A percentile compares a stretch with the other conserved stretches of the same genome.
phyloP scores from a whole-genome alignment of 805 yeast species.

The Starmerella vaccinii region DNA sequence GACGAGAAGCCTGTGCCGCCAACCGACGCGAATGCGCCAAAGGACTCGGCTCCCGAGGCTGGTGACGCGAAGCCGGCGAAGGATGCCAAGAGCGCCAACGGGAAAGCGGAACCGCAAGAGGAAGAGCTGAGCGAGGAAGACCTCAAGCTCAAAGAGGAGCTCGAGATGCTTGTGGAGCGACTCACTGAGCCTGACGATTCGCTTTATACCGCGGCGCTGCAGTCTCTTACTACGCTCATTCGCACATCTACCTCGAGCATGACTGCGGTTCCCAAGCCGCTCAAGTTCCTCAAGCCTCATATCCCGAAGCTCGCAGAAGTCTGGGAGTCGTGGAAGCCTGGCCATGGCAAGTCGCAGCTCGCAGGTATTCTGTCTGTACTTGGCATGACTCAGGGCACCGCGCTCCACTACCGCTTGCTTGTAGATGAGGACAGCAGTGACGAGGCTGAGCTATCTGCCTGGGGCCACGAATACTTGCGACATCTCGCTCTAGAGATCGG shows the following conservation, averaged over 20 bases:
- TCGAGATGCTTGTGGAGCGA: constrained; percentile 78
- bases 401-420: constrained; percentile 68
- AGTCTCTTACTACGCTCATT: constrained; percentile 62
- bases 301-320: constrained; percentile 57
- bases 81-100: constrained; percentile 2
- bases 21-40: neutral
- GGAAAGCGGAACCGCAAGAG: constrained; percentile 33
- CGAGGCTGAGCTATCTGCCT: constrained; percentile 43
- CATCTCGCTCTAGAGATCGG: constrained; percentile 94
- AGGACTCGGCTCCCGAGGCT: neutral
- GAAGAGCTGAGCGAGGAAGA: constrained; percentile 94
- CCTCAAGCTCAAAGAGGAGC: constrained; percentile 70
- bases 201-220: constrained; percentile 52
- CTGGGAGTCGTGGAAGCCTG: constrained; percentile 52
- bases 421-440: constrained; percentile 40
- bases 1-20: constrained; percentile 10
- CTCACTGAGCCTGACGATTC: constrained; percentile 38
- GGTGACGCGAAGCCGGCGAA: constrained; percentile 5
- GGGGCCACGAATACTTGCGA: constrained; percentile 98
- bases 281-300: constrained; percentile 86
- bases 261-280: constrained; percentile 99
- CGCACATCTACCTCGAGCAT: constrained; percentile 92
- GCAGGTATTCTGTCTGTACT: constrained; percentile 87
- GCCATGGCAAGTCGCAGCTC: constrained; percentile 45
- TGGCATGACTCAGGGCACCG: constrained; percentile 84